Evolutionary conservation across 805 yeast species (phyloP).

Genomic region (Myxozyma mucilagina): DNA sequence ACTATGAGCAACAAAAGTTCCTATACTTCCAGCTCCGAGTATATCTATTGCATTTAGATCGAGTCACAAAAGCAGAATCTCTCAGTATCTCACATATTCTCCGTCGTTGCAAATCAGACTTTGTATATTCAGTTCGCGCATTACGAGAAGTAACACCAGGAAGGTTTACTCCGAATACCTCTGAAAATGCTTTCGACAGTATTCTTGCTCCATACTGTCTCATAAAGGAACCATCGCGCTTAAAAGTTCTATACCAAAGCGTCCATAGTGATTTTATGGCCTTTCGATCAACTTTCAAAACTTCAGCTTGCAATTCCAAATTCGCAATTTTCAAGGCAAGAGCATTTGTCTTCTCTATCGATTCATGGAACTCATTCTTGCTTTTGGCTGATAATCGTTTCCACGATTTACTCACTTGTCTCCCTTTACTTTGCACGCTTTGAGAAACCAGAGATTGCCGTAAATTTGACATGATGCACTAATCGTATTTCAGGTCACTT

Average conservation of each 20-base stretch:
- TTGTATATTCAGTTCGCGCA: neutral
- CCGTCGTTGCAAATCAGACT: constrained; percentile 4
- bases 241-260: neutral
- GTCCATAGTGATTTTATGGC: neutral
- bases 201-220: neutral
- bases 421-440: too few species aligned
- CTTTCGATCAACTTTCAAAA: neutral
- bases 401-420: too few species aligned
- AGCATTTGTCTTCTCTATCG: neutral
- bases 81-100: neutral
- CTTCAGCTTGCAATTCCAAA: neutral
- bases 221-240: neutral
- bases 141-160: neutral
- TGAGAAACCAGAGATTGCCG: too few species aligned
- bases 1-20: constrained; percentile 11
- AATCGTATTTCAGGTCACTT: too few species aligned
- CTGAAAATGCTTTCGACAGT: neutral
- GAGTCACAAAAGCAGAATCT: neutral
- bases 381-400: too few species aligned
- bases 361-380: too few species aligned
- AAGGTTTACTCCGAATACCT: neutral
- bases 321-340: neutral
- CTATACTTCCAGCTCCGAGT: constrained; percentile 21
- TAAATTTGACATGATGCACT: too few species aligned
- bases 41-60: neutral